Conservation (phyloP, 345 rosid species). For the Hypericum androsaemum region DNA sequence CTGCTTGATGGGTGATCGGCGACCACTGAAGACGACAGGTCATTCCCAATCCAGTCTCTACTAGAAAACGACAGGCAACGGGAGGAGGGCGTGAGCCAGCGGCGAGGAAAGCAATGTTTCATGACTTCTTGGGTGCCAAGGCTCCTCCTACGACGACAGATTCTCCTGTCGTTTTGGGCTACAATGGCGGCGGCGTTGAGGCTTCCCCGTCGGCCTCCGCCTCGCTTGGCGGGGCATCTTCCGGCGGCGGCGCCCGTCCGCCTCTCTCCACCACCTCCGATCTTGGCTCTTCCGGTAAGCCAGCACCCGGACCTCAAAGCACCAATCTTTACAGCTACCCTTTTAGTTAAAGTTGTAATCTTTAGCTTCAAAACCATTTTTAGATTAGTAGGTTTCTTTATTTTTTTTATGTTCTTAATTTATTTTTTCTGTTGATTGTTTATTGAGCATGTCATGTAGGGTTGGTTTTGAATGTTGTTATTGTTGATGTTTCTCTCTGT, state of each 20-base stretch:
- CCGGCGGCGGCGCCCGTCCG: slow-evolving; percentile 39
- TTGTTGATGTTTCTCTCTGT: too few species aligned
- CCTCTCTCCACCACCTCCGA: slow-evolving; percentile 78
- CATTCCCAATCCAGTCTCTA: slow-evolving; percentile 7
- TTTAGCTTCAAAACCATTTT: too few species aligned
- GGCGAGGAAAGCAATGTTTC: slow-evolving; percentile 46
- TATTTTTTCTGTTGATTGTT: too few species aligned
- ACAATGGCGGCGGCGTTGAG: slow-evolving; percentile 18
- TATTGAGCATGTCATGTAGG: too few species aligned
- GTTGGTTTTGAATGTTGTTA: too few species aligned
- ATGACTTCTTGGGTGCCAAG: slow-evolving; percentile 81
- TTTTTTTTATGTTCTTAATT: too few species aligned
- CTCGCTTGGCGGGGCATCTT: slow-evolving; percentile 39
- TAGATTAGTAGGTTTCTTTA: too few species aligned
- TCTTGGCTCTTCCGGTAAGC: slow-evolving; percentile 54
- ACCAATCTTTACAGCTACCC: too few species aligned
- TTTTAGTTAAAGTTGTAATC: too few species aligned
- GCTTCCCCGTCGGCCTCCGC: slow-evolving; percentile 40
- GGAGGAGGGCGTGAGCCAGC: slow-evolving; percentile 17
- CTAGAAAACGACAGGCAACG: slow-evolving; percentile 13
- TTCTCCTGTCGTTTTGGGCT: slow-evolving; percentile 28
- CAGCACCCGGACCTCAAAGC: neutral
- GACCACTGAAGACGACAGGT: too few species aligned
- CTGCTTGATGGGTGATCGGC: too few species aligned
- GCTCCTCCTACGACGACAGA: slow-evolving; percentile 9